Evolutionary conservation across 2,329 filamentous ascomycete genomes (phyloP).

Genomic region (Penicillium sp.): DNA sequence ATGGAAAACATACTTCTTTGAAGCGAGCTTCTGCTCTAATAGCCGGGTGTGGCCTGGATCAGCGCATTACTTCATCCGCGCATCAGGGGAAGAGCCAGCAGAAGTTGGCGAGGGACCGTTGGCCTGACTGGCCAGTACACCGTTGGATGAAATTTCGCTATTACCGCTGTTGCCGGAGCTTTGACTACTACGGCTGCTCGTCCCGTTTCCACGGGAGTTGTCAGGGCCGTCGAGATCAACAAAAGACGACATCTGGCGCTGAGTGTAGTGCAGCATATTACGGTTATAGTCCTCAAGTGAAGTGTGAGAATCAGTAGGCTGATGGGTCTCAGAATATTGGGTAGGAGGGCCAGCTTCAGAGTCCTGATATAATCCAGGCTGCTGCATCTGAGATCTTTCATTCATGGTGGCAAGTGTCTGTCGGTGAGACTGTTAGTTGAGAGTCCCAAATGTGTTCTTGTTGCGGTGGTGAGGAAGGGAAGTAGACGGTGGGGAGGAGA

Average conservation of each 20-base stretch:
- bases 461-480: background rate
- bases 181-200: slow-evolving; percentile 29
- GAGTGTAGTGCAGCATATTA: slow-evolving; percentile 40
- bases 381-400: slow-evolving; percentile 16
- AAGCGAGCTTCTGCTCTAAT: background rate
- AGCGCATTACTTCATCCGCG: background rate
- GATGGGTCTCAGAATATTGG: slow-evolving; percentile 16
- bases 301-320: slow-evolving; percentile 23
- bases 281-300: slow-evolving; percentile 42
- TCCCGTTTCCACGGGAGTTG: slow-evolving; percentile 11
- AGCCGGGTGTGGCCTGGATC: background rate
- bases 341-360: slow-evolving; percentile 19
- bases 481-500: background rate
- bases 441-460: background rate
- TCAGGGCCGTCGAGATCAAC: slow-evolving; percentile 23
- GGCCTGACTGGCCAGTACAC: slow-evolving; percentile 21
- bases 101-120: slow-evolving; percentile 19
- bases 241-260: slow-evolving; percentile 38
- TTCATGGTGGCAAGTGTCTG: slow-evolving; percentile 19
- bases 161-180: slow-evolving; percentile 31
- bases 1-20: slow-evolving; percentile 7
- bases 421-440: slow-evolving; percentile 1
- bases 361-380: slow-evolving; percentile 15
- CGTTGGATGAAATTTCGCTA: slow-evolving; percentile 24
- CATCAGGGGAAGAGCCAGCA: slow-evolving; percentile 11